A percentile compares a stretch with the other conserved stretches of the same genome.
These are phyloP conservation scores for Prinsepia uniflora DNA, from an alignment of 306 rosid genomes.

Conservation along the genomic window DNA sequence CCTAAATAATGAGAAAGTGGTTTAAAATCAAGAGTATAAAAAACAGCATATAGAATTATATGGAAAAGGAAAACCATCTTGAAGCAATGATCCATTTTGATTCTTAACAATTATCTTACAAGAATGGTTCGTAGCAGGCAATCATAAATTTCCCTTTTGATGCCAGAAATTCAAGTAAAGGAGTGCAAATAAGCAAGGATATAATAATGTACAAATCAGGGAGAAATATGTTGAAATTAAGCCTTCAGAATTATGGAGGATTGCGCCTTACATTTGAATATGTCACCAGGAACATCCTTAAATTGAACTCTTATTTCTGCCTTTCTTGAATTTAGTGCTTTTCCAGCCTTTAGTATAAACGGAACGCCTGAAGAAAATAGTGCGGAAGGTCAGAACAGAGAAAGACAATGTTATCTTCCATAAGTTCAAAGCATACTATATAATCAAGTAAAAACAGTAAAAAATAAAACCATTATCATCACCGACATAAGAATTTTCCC, in stretches of 20 bases:
- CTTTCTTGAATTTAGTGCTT: slow-evolving; percentile 81
- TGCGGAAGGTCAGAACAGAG: not conserved
- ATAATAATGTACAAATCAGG: not conserved
- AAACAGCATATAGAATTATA: not conserved
- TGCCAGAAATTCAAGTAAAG: not conserved
- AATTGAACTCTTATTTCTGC: slow-evolving; percentile 94
- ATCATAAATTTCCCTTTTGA: not conserved
- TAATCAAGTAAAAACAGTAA: not conserved
- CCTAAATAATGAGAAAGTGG: slow-evolving; percentile 46
- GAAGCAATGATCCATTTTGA: not conserved
- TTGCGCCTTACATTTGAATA: slow-evolving; percentile 74
- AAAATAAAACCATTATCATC: not conserved
- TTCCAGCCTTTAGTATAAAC: slow-evolving; percentile 91
- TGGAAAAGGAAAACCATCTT: not conserved
- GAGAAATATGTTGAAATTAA: slow-evolving; percentile 21
- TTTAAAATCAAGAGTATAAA: not conserved
- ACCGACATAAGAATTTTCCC: slow-evolving; percentile 1
- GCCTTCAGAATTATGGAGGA: slow-evolving; percentile 19
- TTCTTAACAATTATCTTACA: no score
- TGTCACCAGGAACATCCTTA: slow-evolving; percentile 98
- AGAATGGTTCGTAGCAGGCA: not conserved
- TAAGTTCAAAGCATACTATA: slow-evolving; percentile 17
- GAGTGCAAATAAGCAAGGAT: not conserved
- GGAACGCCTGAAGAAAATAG: slow-evolving; percentile 67
- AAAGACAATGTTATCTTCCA: no score